Evolutionary conservation across 2,329 filamentous ascomycete species (phyloP), one percentile per base, ranked within the genome.

Genomic region (Phyllosticta ampelicida): DNA sequence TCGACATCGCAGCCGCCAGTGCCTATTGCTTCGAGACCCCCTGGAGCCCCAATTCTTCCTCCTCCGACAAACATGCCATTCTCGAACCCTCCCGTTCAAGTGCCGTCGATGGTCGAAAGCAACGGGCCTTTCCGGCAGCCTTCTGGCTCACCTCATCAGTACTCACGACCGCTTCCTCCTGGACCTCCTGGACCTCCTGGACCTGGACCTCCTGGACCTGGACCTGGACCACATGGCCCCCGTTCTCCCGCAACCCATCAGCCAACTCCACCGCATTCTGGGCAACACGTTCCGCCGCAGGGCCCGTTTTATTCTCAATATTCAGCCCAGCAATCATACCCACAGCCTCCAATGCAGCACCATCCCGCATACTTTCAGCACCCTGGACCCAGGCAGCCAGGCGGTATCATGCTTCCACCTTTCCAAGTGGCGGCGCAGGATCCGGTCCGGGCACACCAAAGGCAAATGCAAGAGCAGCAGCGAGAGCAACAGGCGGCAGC

Each of bases 361-460:
- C 71, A 71, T 30, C 70, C 71, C 13, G 70, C 71, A 26, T 44
- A 44, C 4, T 44, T n/a, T 48, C 74, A 74, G 20, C 63, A 64
- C 51, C 44, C 51, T 18, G 51, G 51, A 16, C 52, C 51, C 16
- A 44, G 36, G 16, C 51, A 52, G 36, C 50, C 50, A 54, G 70
- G 75, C 53, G 76, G 75, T 16, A 72, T 74, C 60, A 76, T 77
- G 71, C 68, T 78, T 36, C 74, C 75, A 52, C 75, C 75, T 4
- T 78, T 78, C 63, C 73, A 76, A 57, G 73, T 77, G 11, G 67
- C 70, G n/a, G 70, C 72, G 9, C 75, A 78, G 60, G 73, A 74
- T 53, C 73, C 72, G 5, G 72, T 66, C 53, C 67, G 67, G 61
- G 66, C 68, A 49, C 61, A 68, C 11, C 29, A 62, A 9, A 62